These are phyloP conservation scores for Ophiocordyceps unilateralis DNA, from an alignment of 2,329 filamentous ascomycete species.

Conservation along the genomic window DNA sequence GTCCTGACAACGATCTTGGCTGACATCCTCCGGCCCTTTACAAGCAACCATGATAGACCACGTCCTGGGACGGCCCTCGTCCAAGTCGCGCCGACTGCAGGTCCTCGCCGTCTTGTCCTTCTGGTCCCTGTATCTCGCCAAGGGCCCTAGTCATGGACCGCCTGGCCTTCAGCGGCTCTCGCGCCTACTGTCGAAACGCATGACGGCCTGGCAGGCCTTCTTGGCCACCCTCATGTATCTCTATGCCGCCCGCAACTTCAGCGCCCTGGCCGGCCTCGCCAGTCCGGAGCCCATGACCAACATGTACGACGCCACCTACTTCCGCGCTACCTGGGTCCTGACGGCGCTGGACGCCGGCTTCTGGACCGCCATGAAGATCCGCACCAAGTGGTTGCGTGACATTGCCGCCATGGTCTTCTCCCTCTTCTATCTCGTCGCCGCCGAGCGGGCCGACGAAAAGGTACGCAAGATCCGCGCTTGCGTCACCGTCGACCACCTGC, in stretches of 20 bases:
- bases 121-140: slow-evolving; percentile 76
- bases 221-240: slow-evolving; percentile 79
- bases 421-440: slow-evolving; percentile 78
- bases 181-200: slow-evolving; percentile 44
- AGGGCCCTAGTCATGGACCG: slow-evolving; percentile 80
- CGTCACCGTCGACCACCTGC: slow-evolving; percentile 77
- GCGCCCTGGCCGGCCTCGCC: slow-evolving; percentile 77
- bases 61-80: slow-evolving; percentile 76
- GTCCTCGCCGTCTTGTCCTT: slow-evolving; percentile 82
- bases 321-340: slow-evolving; percentile 90
- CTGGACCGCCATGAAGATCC: slow-evolving; percentile 95
- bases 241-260: slow-evolving; percentile 84
- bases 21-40: background rate
- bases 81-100: slow-evolving; percentile 81
- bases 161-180: slow-evolving; percentile 57
- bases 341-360: slow-evolving; percentile 92
- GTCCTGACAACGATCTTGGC: background rate
- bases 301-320: slow-evolving; percentile 83
- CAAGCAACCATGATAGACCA: slow-evolving; percentile 64
- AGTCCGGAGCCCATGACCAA: slow-evolving; percentile 88
- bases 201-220: slow-evolving; percentile 82
- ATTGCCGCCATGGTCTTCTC: slow-evolving; percentile 71
- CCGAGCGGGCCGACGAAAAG: slow-evolving; percentile 91
- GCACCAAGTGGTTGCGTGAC: slow-evolving; percentile 61
- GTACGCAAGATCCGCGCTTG: slow-evolving; percentile 76